Conservation (phyloP, 208 protist genomes). For the Leishmania mexicana region DNA sequence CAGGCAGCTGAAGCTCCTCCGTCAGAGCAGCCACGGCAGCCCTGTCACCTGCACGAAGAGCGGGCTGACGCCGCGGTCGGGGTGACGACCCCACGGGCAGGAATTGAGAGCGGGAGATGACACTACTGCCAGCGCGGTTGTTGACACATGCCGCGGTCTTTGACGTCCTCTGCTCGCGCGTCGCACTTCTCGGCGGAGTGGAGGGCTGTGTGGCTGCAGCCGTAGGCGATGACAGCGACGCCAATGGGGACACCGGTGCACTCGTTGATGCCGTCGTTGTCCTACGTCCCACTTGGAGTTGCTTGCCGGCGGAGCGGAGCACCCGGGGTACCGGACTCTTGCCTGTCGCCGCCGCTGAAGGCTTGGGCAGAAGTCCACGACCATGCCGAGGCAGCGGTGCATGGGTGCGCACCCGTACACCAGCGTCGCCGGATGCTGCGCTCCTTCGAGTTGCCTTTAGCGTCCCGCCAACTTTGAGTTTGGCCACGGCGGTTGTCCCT, state of each 20-base stretch:
- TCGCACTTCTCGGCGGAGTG: neutral
- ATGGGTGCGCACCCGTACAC: neutral
- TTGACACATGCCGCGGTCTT: neutral
- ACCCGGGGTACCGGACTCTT: neutral
- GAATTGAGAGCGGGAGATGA: neutral
- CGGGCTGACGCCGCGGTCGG: neutral
- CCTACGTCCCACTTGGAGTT: neutral
- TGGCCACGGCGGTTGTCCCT: neutral
- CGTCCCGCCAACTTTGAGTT: neutral
- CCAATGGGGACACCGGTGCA: neutral
- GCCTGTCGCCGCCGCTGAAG: neutral
- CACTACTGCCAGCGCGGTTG: neutral
- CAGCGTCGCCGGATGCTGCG: neutral
- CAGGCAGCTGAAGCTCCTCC: constrained; percentile 10
- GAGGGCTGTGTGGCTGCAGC: neutral
- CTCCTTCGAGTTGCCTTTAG: neutral
- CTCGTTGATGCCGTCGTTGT: neutral
- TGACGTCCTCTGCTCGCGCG: neutral
- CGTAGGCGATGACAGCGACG: neutral
- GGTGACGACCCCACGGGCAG: neutral
- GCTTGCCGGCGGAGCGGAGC: neutral
- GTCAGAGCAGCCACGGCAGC: constrained; percentile 1
- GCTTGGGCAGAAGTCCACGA: neutral
- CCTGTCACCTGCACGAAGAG: neutral
- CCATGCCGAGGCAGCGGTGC: constrained; percentile 1